Conservation (phyloP, 768 basidiomycete genomes). For the Russula griseocarnosa region DNA sequence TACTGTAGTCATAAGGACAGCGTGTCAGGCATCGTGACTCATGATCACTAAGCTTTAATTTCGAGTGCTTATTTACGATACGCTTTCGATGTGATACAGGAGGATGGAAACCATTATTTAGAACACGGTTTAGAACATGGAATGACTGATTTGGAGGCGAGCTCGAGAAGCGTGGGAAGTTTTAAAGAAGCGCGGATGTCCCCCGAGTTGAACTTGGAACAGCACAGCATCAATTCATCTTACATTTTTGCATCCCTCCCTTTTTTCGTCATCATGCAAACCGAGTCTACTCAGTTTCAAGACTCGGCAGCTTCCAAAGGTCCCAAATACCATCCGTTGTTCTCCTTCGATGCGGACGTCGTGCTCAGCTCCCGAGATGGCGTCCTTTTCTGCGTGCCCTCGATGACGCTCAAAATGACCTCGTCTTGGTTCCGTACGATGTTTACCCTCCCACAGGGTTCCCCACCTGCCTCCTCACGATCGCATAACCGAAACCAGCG, state of each 20-base stretch:
- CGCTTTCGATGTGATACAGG: too few species aligned
- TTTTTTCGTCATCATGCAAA: conserved; percentile 5
- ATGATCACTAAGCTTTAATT: too few species aligned
- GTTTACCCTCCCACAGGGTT: conserved; percentile 51
- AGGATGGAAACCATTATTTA: too few species aligned
- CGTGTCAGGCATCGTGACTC: too few species aligned
- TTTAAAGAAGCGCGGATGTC: neutral
- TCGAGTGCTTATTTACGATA: too few species aligned
- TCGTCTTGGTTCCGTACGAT: conserved; percentile 63
- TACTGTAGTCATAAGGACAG: too few species aligned
- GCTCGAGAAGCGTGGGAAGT: neutral
- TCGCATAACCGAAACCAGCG: neutral
- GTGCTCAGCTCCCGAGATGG: conserved; percentile 51
- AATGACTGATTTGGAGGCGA: too few species aligned
- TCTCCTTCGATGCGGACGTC: conserved; percentile 55
- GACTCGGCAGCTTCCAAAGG: neutral
- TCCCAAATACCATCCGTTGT: conserved; percentile 44
- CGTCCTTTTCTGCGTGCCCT: conserved; percentile 54
- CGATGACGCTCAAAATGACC: conserved; percentile 56
- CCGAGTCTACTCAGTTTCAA: neutral
- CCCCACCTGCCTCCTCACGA: neutral
- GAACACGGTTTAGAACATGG: too few species aligned
- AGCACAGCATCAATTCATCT: neutral
- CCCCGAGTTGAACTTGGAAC: neutral
- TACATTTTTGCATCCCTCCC: neutral